phyloP scores from a whole-genome alignment of 1,284 basidiomycete genomes.

The Pseudomicrostroma phylloplanum region DNA sequence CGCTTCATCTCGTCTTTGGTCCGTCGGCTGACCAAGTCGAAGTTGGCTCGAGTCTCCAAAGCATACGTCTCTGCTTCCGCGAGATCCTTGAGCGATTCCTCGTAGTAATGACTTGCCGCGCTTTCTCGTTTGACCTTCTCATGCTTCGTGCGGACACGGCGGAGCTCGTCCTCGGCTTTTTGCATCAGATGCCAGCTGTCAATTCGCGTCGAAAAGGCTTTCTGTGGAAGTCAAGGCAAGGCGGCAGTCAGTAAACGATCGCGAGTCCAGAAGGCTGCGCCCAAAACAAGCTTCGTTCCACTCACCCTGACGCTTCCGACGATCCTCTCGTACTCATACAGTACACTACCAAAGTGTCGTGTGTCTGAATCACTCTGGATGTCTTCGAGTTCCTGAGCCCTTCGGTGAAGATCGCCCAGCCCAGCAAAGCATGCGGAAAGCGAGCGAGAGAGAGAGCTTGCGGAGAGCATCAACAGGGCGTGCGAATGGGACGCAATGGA shows the following conservation, averaged over 20 bases:
- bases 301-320: conserved; percentile 77
- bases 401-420: conserved; percentile 47
- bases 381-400: conserved; percentile 32
- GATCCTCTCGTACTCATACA: conserved; percentile 85
- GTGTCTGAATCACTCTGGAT: conserved; percentile 44
- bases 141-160: conserved; percentile 66
- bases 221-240: conserved; percentile 52
- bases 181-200: conserved; percentile 77
- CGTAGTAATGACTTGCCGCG: conserved; percentile 55
- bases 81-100: conserved; percentile 20
- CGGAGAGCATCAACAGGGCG: conserved; percentile 44
- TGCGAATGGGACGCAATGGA: conserved; percentile 44
- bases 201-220: conserved; percentile 78
- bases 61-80: conserved; percentile 30
- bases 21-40: conserved; percentile 75
- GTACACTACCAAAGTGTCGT: conserved; percentile 59
- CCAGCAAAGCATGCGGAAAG: conserved; percentile 50
- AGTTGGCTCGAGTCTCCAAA: conserved; percentile 63
- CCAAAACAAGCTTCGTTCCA: conserved; percentile 46
- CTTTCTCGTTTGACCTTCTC: conserved; percentile 74
- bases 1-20: conserved; percentile 86
- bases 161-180: conserved; percentile 67
- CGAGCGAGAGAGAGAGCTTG: conserved; percentile 47
- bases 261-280: not conserved
- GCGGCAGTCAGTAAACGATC: not conserved